A percentile compares a stretch with the other conserved stretches of the same genome.
Evolutionary conservation across 768 basidiomycete species (phyloP).

Genomic region (Xerocomellus amylosporus): DNA sequence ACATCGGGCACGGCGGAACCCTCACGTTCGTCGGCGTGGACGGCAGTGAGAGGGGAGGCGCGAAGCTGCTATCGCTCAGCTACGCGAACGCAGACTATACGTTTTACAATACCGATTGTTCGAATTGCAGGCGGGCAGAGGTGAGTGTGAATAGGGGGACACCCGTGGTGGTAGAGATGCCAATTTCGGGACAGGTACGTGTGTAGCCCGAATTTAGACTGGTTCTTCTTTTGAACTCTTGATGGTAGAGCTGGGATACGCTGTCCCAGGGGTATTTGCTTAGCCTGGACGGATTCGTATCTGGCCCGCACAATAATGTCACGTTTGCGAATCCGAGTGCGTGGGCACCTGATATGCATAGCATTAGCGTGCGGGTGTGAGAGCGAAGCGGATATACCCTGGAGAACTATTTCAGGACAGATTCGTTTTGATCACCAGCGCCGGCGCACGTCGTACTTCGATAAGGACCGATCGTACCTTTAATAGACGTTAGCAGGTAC

Average conservation of each 20-base stretch:
- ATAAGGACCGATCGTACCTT: no score
- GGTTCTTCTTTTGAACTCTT: not conserved
- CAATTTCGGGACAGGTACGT: slow-evolving; percentile 7
- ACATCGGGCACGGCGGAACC: slow-evolving; percentile 1
- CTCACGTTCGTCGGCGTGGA: slow-evolving; percentile 9
- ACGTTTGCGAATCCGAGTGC: slow-evolving; percentile 1
- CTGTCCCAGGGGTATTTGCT: slow-evolving; percentile 1
- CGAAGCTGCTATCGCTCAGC: not conserved
- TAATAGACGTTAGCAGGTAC: no score
- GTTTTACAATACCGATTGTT: slow-evolving; percentile 2
- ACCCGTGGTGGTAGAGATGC: slow-evolving; percentile 8
- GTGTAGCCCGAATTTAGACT: not conserved
- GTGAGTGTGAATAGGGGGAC: slow-evolving; percentile 3
- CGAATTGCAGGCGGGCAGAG: slow-evolving; percentile 7
- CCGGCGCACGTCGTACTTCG: no score
- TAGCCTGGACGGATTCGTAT: slow-evolving; percentile 8
- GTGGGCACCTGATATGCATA: slow-evolving; percentile 7
- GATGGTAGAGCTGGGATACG: slow-evolving; percentile 2
- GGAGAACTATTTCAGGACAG: no score
- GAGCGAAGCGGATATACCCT: no score
- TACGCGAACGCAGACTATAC: slow-evolving; percentile 11
- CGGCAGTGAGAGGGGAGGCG: not conserved
- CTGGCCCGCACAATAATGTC: not conserved
- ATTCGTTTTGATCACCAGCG: no score
- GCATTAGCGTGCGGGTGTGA: not conserved